Conservation (phyloP, 306 rosid species). For the Arachis hypogaea region DNA sequence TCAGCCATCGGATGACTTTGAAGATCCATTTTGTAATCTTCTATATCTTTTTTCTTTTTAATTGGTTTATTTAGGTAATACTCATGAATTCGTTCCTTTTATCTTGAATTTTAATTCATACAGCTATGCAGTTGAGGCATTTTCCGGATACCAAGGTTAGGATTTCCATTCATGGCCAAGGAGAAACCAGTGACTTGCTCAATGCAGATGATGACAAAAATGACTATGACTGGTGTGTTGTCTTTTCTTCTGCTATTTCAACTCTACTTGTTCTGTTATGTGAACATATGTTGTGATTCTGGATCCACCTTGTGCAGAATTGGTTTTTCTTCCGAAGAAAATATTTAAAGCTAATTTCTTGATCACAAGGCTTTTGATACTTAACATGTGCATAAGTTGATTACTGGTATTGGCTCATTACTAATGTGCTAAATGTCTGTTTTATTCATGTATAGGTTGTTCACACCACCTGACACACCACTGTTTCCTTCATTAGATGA, state of each 20-base stretch:
- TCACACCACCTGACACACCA: constrained; percentile 89
- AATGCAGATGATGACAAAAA: constrained; percentile 71
- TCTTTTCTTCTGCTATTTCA: constrained; percentile 15
- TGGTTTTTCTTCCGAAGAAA: background rate
- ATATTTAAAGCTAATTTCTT: constrained; percentile 8
- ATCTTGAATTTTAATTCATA: constrained; percentile 39
- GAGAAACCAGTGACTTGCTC: constrained; percentile 75
- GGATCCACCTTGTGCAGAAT: too few species aligned
- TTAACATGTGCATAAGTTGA: background rate
- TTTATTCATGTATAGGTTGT: constrained; percentile 55
- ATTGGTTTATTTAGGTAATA: background rate
- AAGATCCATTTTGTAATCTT: constrained; percentile 70
- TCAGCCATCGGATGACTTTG: constrained; percentile 72
- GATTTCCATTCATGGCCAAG: constrained; percentile 63
- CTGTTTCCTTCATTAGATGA: constrained; percentile 85
- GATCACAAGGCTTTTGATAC: constrained; percentile 5
- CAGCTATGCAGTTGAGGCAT: constrained; percentile 72
- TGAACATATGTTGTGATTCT: too few species aligned
- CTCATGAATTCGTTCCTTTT: constrained; percentile 27
- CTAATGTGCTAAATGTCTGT: constrained; percentile 35
- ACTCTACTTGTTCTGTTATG: background rate
- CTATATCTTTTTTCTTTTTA: background rate
- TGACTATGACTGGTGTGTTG: constrained; percentile 79
- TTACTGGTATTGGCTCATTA: constrained; percentile 30
- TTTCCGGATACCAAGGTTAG: constrained; percentile 70